A percentile compares a stretch with the other conserved stretches of the same genome.
phyloP scores from a whole-genome alignment of 257 asterid species.

The Anisodus tanguticus region DNA sequence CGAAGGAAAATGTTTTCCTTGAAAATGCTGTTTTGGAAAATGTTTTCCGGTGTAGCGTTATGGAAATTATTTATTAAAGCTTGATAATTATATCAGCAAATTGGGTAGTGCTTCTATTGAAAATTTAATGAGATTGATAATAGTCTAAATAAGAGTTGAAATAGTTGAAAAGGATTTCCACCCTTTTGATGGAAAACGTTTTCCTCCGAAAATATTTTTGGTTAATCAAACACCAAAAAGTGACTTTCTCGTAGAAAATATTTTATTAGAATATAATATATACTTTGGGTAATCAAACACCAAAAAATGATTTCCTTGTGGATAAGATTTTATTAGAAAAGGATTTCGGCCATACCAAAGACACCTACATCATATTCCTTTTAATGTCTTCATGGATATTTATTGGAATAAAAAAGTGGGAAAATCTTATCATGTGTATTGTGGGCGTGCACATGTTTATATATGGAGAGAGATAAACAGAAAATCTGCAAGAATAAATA shows the following conservation, averaged over 20 bases:
- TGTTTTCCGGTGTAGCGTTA: not conserved
- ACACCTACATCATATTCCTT: slow-evolving; percentile 7
- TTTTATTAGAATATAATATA: not conserved
- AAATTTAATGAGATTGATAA: not conserved
- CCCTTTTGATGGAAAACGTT: not conserved
- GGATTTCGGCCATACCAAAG: not conserved
- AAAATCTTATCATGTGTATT: not conserved
- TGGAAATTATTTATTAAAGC: slow-evolving; percentile 7
- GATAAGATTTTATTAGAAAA: not conserved
- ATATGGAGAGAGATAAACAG: not conserved
- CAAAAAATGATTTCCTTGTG: not conserved
- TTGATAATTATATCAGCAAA: slow-evolving; percentile 11
- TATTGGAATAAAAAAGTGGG: not conserved
- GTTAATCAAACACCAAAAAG: not conserved
- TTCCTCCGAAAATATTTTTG: not conserved
- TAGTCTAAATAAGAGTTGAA: not conserved
- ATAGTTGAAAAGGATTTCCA: not conserved
- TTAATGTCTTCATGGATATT: not conserved
- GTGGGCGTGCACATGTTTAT: not conserved
- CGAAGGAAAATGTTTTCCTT: not conserved
- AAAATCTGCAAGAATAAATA: not conserved
- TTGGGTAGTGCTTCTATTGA: not conserved
- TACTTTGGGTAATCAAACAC: not conserved
- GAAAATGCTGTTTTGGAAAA: not conserved
- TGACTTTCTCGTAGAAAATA: not conserved